A percentile compares a stretch with the other conserved stretches of the same genome.
Conservation (phyloP, 2,329 filamentous ascomycete species). For the Curvularia lunata region DNA sequence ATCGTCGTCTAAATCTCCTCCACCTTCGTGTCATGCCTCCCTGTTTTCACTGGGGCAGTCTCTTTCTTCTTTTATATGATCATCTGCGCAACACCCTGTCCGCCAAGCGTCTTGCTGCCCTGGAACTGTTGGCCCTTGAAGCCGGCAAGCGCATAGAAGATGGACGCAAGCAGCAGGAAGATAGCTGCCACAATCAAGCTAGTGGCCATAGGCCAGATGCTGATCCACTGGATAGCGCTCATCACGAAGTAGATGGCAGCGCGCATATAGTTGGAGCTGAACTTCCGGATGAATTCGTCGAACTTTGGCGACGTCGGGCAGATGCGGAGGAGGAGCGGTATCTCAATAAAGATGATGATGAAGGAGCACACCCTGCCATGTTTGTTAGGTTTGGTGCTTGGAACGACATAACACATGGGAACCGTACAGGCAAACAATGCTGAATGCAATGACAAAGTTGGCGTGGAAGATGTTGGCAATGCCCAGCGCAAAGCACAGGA, state of each 20-base stretch:
- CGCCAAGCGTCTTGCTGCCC: conserved; percentile 94
- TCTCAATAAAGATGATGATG: conserved; percentile 65
- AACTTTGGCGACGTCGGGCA: conserved; percentile 93
- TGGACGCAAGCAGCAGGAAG: conserved; percentile 74
- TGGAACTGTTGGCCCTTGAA: conserved; percentile 85
- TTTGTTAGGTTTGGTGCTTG: conserved; percentile 10
- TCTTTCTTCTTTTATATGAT: conserved; percentile 66
- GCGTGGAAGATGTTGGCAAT: conserved; percentile 73
- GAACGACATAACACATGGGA: not conserved
- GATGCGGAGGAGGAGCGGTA: conserved; percentile 94
- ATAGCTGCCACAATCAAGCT: conserved; percentile 87
- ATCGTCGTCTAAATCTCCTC: conserved; percentile 4
- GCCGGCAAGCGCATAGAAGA: conserved; percentile 82
- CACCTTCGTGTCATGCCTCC: not conserved
- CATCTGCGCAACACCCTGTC: conserved; percentile 94
- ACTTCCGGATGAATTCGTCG: conserved; percentile 85
- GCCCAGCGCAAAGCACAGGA: conserved; percentile 70
- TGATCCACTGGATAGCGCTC: conserved; percentile 84
- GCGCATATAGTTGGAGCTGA: conserved; percentile 97
- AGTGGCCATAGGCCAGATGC: conserved; percentile 67
- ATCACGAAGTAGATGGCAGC: conserved; percentile 84
- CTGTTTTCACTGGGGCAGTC: not conserved
- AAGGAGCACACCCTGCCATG: conserved; percentile 54
- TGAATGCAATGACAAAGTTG: conserved; percentile 63
- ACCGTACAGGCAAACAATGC: conserved; percentile 59